Percentiles rank a stretch among this genome's conserved stretches.
Evolutionary conservation across 257 asterid species (phyloP).

Genomic region (Primulina huaijiensis): DNA sequence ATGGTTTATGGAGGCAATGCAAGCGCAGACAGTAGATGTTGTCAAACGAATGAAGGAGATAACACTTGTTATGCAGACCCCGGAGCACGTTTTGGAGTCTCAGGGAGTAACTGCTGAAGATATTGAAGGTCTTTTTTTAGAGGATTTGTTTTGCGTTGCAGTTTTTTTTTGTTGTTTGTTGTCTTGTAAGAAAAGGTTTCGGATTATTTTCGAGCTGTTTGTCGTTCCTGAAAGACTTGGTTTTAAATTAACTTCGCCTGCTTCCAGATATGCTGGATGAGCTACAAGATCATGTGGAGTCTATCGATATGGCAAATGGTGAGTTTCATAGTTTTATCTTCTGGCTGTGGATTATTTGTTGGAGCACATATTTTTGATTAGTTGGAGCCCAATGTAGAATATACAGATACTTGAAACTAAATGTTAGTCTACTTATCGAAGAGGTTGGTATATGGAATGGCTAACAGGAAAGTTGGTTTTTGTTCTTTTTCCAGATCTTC

Average conservation of each 20-base stretch:
- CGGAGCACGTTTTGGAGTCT: slow-evolving; percentile 73
- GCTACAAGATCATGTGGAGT: slow-evolving; percentile 91
- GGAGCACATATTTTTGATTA: not conserved
- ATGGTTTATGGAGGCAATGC: slow-evolving; percentile 99
- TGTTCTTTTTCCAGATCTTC: slow-evolving; percentile 52
- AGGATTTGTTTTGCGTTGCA: not conserved
- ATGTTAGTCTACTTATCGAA: not conserved
- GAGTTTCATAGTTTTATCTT: slow-evolving; percentile 28
- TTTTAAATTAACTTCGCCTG: not conserved
- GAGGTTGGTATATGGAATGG: not conserved
- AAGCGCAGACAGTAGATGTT: slow-evolving; percentile 81
- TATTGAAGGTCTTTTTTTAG: slow-evolving; percentile 53
- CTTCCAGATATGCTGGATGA: slow-evolving; percentile 79
- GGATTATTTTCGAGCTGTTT: not conserved
- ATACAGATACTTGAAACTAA: too few relatives aligned
- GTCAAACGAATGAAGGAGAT: slow-evolving; percentile 87
- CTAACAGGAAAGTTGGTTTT: slow-evolving; percentile 12
- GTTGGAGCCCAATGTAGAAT: not conserved
- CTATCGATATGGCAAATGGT: slow-evolving; percentile 95
- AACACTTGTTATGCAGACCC: slow-evolving; percentile 79
- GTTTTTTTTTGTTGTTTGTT: not conserved
- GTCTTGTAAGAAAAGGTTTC: not conserved
- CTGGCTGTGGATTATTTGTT: not conserved
- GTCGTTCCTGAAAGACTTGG: not conserved
- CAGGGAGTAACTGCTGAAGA: slow-evolving; percentile 82